phyloP scores from a whole-genome alignment of 352 stramenopile genomes.

The Aphanomyces stellatus region DNA sequence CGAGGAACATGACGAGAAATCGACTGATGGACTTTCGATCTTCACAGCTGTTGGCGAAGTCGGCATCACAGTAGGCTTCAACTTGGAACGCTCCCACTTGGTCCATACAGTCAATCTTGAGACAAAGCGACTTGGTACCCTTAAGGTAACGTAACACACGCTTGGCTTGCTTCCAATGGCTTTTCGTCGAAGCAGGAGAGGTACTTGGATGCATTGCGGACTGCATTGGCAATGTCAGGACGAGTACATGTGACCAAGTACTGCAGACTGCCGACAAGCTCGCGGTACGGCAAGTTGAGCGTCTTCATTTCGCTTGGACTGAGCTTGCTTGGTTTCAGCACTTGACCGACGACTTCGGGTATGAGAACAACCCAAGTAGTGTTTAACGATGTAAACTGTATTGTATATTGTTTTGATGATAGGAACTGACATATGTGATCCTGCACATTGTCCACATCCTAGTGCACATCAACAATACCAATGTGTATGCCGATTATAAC shows the following conservation, averaged over 20 bases:
- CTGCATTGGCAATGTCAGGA: conserved; percentile 21
- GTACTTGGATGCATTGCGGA: conserved; percentile 13
- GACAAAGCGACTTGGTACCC: not conserved
- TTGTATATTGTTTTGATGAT: too few species aligned
- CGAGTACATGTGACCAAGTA: conserved; percentile 11
- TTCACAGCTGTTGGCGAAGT: conserved; percentile 9
- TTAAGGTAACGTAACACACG: conserved; percentile 16
- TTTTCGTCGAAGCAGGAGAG: not conserved
- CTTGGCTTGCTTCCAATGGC: conserved; percentile 19
- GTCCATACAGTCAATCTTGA: not conserved
- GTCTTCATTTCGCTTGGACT: conserved; percentile 14
- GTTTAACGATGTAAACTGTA: too few species aligned
- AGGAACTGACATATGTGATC: too few species aligned
- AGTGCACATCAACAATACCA: too few species aligned
- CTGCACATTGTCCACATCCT: too few species aligned
- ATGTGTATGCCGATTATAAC: too few species aligned
- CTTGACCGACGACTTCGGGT: not conserved
- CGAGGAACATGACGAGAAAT: not conserved
- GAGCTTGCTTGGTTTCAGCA: not conserved
- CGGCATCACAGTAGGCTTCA: conserved; percentile 10
- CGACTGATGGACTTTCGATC: conserved; percentile 13
- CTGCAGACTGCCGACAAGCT: conserved; percentile 9
- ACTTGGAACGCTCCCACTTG: not conserved
- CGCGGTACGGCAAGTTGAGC: conserved; percentile 14
- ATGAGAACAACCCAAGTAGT: too few species aligned